Evolutionary conservation across 495 filamentous ascomycete species (phyloP).

Genomic region (Neurospora sp.): DNA sequence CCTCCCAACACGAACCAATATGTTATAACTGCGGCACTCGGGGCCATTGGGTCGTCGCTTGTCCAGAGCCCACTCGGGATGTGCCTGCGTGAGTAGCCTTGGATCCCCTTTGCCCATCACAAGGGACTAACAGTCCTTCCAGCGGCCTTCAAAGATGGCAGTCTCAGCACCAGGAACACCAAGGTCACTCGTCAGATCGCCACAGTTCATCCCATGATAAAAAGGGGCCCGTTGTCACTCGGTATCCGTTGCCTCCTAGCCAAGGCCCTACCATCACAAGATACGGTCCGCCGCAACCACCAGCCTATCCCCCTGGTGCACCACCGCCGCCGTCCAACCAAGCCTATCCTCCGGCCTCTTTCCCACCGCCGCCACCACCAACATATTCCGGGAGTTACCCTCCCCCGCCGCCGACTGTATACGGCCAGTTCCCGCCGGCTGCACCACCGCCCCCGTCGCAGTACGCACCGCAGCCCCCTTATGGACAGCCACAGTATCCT

Average conservation of each 20-base stretch:
- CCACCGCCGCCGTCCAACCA: constrained; percentile 16
- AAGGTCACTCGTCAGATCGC: constrained; percentile 19
- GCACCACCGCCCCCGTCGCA: constrained; percentile 8
- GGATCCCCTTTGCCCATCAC: not conserved
- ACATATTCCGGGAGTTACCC: constrained; percentile 10
- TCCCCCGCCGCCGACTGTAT: constrained; percentile 2
- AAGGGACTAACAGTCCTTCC: constrained; percentile 10
- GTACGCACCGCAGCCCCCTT: constrained; percentile 16
- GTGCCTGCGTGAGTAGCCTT: constrained; percentile 48
- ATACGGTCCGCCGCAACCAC: constrained; percentile 19
- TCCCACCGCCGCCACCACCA: constrained; percentile 17
- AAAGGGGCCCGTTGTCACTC: constrained; percentile 34
- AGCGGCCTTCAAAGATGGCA: constrained; percentile 32
- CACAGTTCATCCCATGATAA: constrained; percentile 17
- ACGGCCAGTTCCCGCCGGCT: constrained; percentile 2
- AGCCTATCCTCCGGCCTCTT: constrained; percentile 7
- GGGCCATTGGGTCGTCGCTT: constrained; percentile 40
- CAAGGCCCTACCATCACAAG: constrained; percentile 14
- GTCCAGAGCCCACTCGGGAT: constrained; percentile 37
- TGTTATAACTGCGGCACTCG: constrained; percentile 44
- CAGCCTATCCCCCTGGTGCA: constrained; percentile 21
- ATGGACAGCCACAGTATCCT: constrained; percentile 19
- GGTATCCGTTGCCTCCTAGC: constrained; percentile 27
- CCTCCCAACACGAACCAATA: constrained; percentile 22
- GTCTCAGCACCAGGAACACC: constrained; percentile 28